Evolutionary conservation across 73 alveolate genomes (phyloP).

Genomic region (Paramecium sonneborni): DNA sequence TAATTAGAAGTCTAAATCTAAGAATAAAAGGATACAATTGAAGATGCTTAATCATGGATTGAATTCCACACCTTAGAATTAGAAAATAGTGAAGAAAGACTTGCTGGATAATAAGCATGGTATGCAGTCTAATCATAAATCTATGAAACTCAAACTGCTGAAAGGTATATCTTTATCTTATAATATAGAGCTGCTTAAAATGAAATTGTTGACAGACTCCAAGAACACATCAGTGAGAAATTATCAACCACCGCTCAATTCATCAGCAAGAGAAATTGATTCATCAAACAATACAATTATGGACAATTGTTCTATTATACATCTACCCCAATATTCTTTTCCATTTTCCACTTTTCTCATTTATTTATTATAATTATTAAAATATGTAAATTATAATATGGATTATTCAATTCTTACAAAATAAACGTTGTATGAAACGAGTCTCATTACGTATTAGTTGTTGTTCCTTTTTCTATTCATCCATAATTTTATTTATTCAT

Average conservation of each 20-base stretch:
- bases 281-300: slow-evolving; percentile 14
- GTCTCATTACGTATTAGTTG: background rate
- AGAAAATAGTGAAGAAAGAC: slow-evolving; percentile 33
- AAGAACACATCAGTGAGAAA: slow-evolving; percentile 57
- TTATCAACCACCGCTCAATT: slow-evolving; percentile 52
- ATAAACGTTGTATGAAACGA: background rate
- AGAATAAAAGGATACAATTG: slow-evolving; percentile 55
- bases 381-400: background rate
- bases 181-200: slow-evolving; percentile 7
- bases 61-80: slow-evolving; percentile 54
- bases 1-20: slow-evolving; percentile 49
- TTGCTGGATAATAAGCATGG: slow-evolving; percentile 52
- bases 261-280: slow-evolving; percentile 43
- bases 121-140: background rate
- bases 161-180: background rate
- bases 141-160: slow-evolving; percentile 54
- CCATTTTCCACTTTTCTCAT: background rate
- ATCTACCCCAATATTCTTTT: background rate
- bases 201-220: slow-evolving; percentile 52
- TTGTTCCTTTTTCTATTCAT: background rate
- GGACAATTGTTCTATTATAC: slow-evolving; percentile 12
- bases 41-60: slow-evolving; percentile 50
- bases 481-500: background rate
- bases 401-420: background rate
- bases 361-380: background rate